Percentiles rank a stretch among this genome's conserved stretches.
phyloP scores from a whole-genome alignment of 306 rosid species.

The Quillaja saponaria region DNA sequence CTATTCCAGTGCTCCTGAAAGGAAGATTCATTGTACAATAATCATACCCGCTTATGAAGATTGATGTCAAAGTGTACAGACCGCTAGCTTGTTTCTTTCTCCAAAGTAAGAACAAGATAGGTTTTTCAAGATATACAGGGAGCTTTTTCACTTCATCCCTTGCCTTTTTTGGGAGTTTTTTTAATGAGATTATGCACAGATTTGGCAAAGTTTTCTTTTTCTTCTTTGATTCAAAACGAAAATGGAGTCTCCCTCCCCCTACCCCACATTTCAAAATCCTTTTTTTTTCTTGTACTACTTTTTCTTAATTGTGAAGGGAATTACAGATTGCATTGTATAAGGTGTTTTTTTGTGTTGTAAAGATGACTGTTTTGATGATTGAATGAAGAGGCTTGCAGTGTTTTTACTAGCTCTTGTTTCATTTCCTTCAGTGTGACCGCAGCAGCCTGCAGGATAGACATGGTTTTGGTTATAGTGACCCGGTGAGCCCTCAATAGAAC shows the following conservation, averaged over 20 bases:
- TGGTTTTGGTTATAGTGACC: too few species aligned
- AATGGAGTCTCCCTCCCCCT: too few species aligned
- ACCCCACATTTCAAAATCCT: too few species aligned
- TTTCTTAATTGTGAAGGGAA: slow-evolving; percentile 36
- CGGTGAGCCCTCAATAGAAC: neutral
- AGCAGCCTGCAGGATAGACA: too few species aligned
- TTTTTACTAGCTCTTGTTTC: too few species aligned
- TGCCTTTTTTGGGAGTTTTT: slow-evolving; percentile 39
- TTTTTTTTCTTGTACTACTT: neutral
- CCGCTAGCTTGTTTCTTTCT: slow-evolving; percentile 33
- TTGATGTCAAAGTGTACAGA: slow-evolving; percentile 54
- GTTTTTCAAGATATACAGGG: slow-evolving; percentile 24
- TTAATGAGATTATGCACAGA: slow-evolving; percentile 23
- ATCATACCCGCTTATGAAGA: slow-evolving; percentile 25
- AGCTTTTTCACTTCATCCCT: slow-evolving; percentile 27
- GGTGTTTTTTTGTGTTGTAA: slow-evolving; percentile 21
- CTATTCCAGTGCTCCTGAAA: slow-evolving; percentile 7
- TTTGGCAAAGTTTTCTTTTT: slow-evolving; percentile 30
- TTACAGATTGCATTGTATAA: slow-evolving; percentile 35
- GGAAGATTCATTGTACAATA: slow-evolving; percentile 22
- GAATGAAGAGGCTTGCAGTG: too few species aligned
- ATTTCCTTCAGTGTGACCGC: too few species aligned
- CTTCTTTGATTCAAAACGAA: slow-evolving; percentile 18
- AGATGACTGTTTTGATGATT: slow-evolving; percentile 19
- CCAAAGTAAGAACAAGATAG: slow-evolving; percentile 19